phyloP scores from a whole-genome alignment of 164 flowering plant species.

The Liquidambar formosana region DNA sequence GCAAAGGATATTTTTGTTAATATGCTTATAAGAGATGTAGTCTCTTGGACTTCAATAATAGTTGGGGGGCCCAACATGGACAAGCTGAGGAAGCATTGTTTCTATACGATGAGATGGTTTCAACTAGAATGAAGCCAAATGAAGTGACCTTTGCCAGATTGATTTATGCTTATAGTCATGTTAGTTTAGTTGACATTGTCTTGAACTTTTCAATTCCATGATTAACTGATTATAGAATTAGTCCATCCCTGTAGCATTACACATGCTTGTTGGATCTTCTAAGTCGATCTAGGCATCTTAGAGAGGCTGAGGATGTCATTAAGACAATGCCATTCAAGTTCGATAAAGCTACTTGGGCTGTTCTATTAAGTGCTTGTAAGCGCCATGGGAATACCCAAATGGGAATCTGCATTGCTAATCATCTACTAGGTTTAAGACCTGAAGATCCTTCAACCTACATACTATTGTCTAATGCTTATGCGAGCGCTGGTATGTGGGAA shows the following conservation, averaged over 20 bases:
- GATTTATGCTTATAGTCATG: no score
- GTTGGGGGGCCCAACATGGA: constrained; percentile 90
- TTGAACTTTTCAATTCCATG: constrained; percentile 62
- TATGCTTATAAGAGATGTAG: no score
- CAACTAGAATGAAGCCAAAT: no score
- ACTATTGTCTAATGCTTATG: constrained; percentile 73
- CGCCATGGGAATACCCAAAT: constrained; percentile 46
- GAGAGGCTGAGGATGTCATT: no score
- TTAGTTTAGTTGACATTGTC: constrained; percentile 63
- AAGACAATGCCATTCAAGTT: constrained; percentile 68
- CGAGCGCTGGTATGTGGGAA: no score
- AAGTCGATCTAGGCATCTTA: no score
- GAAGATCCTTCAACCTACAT: constrained; percentile 68
- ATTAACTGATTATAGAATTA: constrained; percentile 47
- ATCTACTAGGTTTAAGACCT: constrained; percentile 43
- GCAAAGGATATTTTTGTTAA: constrained; percentile 50
- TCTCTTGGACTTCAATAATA: no score
- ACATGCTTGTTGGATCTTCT: no score
- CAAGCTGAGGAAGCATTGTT: constrained; percentile 61
- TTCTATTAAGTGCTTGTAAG: constrained; percentile 76
- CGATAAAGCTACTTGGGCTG: constrained; percentile 88
- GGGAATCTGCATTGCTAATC: constrained; percentile 63
- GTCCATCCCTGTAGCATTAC: constrained; percentile 74
- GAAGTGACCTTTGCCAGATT: constrained; percentile 83
- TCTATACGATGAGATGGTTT: no score